Evolutionary conservation across 1,284 basidiomycete genomes (phyloP).

Genomic region (Ganoderma boninense): DNA sequence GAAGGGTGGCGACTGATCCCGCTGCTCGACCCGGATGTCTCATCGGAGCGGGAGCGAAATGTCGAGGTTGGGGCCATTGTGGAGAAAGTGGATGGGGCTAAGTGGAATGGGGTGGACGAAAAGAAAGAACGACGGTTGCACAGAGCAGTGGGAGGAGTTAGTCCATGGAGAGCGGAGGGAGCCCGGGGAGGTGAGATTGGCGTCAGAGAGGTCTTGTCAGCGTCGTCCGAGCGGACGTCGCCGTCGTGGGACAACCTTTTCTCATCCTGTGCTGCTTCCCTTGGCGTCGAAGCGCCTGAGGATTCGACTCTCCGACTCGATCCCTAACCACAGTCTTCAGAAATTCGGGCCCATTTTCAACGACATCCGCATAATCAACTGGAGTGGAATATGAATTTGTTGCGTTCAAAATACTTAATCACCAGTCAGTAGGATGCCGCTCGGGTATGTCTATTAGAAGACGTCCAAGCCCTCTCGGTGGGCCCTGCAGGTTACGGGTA

Average conservation of each 20-base stretch:
- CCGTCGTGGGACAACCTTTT: neutral
- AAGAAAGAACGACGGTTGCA: conserved; percentile 5
- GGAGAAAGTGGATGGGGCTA: neutral
- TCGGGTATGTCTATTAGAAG: too few relatives aligned
- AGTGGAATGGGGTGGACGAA: neutral
- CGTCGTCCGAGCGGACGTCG: neutral
- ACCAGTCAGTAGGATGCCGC: too few relatives aligned
- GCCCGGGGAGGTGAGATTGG: neutral
- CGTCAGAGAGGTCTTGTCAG: neutral
- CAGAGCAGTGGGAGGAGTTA: neutral
- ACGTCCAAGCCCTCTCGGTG: too few relatives aligned
- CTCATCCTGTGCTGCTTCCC: too few relatives aligned
- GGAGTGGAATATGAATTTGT: too few relatives aligned
- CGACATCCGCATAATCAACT: too few relatives aligned
- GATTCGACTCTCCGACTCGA: too few relatives aligned
- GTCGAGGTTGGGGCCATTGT: conserved; percentile 6
- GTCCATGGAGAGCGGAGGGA: conserved; percentile 4
- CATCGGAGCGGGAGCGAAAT: conserved; percentile 16
- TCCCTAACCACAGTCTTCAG: too few relatives aligned
- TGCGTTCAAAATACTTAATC: too few relatives aligned
- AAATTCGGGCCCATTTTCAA: too few relatives aligned
- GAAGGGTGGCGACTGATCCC: conserved; percentile 12
- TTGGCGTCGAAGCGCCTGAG: too few relatives aligned
- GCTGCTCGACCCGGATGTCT: conserved; percentile 23
- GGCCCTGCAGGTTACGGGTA: too few relatives aligned